Base-by-base conservation (phyloP, 352 stramenopile species). In the Blastocystis sp. region DNA sequence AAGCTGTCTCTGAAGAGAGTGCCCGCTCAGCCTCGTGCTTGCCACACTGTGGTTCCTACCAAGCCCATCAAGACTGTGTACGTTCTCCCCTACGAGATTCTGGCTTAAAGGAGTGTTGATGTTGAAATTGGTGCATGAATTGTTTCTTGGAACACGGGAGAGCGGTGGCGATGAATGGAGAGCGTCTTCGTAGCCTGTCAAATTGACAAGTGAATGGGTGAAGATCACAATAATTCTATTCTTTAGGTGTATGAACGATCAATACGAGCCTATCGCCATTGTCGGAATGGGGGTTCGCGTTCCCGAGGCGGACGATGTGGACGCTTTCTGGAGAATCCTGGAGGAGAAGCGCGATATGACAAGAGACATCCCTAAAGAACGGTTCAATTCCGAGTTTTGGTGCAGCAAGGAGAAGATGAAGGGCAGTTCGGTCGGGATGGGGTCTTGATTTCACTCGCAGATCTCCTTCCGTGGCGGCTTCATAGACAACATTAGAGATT, bases 1-100 rank as follows among this genome's bases (percentile, higher is more conserved):
- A 61, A 61, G 51, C 8, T 90, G 94, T 87, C n/a, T n/a, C 93
- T 98, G 88, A 98, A 98, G 93, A 91, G 96, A 87, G 88, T 91
- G 81, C 94, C 94, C 44, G 92, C 88, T 81, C 92, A 94, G 90
- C 96, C 96, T 38, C 65, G 40, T 77, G 65, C 44, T 53, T 4
- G 16, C 64, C 51, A 63, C 51, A 77, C 51, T 63, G 65, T 77
- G 44, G 65, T 77, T 63, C 65, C 51, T 64, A 59, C 65, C 65
- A 84, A 84, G 73, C 54, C 54, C 54, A 61, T 84, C 48, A 84
- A 73, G 54, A 84, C 73, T 64, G 73, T 84, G 54, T 73, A 71
- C 44, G 54, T 73, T 34, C 73, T 84, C 64, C 73, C 73, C 76
- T 84, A 84, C 59, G 73, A 84, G 59, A 73, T 84, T 67, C 49